Base-by-base conservation (phyloP, 352 stramenopile genomes). In the Pythium rhizo-oryzae region DNA sequence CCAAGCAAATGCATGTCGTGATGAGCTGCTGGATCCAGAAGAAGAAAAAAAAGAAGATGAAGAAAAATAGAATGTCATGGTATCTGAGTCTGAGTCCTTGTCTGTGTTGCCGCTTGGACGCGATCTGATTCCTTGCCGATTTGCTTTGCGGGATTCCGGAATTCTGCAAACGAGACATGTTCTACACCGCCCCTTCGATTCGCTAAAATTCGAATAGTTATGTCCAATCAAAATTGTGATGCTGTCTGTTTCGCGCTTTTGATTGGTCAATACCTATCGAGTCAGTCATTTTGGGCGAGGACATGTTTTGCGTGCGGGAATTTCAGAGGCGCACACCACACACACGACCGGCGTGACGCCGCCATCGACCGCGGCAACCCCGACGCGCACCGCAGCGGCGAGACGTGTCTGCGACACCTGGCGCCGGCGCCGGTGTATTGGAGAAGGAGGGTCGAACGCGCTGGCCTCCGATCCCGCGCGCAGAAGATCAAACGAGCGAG, bases 241-340 rank as follows among this genome's bases (percentile, higher is more conserved):
- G 35, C 5, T 4, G 23, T 63, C 4, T 41, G 44, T 0, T 6
- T n/a, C 12, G n/a, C 9, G 54, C n/a, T n/a, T n/a, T n/a, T n/a
- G 15, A 76, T 76, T 76, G 69, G 69, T 56, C 23, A 57, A 63
- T 65, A 63, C 19, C 39, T 54, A 47, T 71, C 63, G 58, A 71
- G 63, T 76, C 69, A 76, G 64, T 76, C 35, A 35, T 30, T 18
- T 59, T 47, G 30, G 23, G 0, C 24, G 23, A 16, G 19, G 25
- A 54, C 44, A 47, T n/a, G 30, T 37, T 52, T 33, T 33, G 28
- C 9, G 13, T 47, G n/a, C 18, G 41, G 41, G 41, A 47, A 47
- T 47, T 47, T 47, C 4, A n/a, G 41, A 47, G 15, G n/a, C 41
- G 9, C 41, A n/a, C 41, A 46, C 18, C 41, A 21, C 15, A 41